Conservation (phyloP, 192 early-diverging fungal genomes). For the Podila verticillata region DNA sequence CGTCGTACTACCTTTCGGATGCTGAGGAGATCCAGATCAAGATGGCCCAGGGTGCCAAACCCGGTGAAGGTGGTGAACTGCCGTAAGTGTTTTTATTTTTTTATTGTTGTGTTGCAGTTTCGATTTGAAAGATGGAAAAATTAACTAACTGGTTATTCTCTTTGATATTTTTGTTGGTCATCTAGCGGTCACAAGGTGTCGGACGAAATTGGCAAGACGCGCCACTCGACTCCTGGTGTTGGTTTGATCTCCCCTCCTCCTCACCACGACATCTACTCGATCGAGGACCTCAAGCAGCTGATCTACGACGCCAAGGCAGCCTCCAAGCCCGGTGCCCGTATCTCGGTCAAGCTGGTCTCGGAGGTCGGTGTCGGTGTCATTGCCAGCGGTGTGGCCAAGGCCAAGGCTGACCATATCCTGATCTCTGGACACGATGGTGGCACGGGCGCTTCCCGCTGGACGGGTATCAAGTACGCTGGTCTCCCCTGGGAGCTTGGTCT, state of each 20-base stretch:
- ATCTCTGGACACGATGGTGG: conserved; percentile 98
- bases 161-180: conserved; percentile 9
- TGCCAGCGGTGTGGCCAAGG: conserved; percentile 98
- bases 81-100: conserved; percentile 48
- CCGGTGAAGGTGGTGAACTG: conserved; percentile 95
- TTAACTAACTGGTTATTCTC: neutral
- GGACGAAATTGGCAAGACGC: conserved; percentile 81
- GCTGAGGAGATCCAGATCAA: conserved; percentile 99
- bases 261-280: conserved; percentile 99
- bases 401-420: conserved; percentile 96
- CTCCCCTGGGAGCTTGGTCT: conserved; percentile 98
- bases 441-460: conserved; percentile 96
- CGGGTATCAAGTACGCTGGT: conserved; percentile 98
- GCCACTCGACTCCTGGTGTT: conserved; percentile 95
- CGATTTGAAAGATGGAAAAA: neutral
- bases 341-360: conserved; percentile 97
- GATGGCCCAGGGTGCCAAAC: conserved; percentile 99
- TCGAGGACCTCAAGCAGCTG: conserved; percentile 98
- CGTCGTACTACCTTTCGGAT: conserved; percentile 92
- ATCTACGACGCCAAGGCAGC: conserved; percentile 97
- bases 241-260: conserved; percentile 97
- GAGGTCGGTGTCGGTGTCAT: conserved; percentile 98
- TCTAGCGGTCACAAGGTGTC: conserved; percentile 78
- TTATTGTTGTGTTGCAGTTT: conserved; percentile 2
- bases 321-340: conserved; percentile 85